Percentiles rank a stretch among this genome's conserved stretches.
These are phyloP conservation scores for Clonostachys rhizophaga DNA, from an alignment of 2,329 filamentous ascomycete genomes.

Conservation along the genomic window DNA sequence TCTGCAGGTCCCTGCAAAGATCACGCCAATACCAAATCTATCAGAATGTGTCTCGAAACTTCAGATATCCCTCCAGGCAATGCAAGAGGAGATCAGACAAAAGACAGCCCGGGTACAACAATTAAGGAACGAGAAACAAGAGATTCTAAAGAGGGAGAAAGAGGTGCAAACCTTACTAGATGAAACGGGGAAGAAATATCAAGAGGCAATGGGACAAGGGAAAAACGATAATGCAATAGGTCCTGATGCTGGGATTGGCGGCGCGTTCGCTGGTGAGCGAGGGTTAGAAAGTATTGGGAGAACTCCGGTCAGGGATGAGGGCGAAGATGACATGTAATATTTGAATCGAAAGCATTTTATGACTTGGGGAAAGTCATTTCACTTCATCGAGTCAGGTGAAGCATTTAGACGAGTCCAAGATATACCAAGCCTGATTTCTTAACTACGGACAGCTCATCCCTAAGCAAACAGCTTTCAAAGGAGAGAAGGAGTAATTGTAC, in stretches of 20 bases:
- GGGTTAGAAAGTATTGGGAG: slow-evolving; percentile 28
- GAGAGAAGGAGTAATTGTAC: no score
- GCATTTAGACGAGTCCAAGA: no score
- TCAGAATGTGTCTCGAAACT: slow-evolving; percentile 62
- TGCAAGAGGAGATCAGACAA: slow-evolving; percentile 57
- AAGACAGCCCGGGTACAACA: slow-evolving; percentile 62
- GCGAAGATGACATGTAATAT: slow-evolving; percentile 5
- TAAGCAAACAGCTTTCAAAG: no score
- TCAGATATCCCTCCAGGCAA: slow-evolving; percentile 53
- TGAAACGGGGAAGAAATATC: slow-evolving; percentile 67
- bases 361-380: no score
- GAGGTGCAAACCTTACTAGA: slow-evolving; percentile 79
- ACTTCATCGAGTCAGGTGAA: no score
- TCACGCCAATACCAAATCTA: slow-evolving; percentile 74
- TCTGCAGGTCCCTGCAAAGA: slow-evolving; percentile 62
- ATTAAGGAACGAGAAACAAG: slow-evolving; percentile 62
- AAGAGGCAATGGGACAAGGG: slow-evolving; percentile 32
- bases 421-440: no score
- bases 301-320: slow-evolving; percentile 16
- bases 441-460: no score
- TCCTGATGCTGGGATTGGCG: slow-evolving; percentile 5
- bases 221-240: slow-evolving; percentile 9
- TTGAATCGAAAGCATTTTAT: no score
- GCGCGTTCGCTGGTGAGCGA: slow-evolving; percentile 19
- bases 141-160: slow-evolving; percentile 64